Evolutionary conservation across 2,329 filamentous ascomycete genomes (phyloP), one percentile per base, ranked within the genome.

Genomic region (Trichoderma citrinoviride): DNA sequence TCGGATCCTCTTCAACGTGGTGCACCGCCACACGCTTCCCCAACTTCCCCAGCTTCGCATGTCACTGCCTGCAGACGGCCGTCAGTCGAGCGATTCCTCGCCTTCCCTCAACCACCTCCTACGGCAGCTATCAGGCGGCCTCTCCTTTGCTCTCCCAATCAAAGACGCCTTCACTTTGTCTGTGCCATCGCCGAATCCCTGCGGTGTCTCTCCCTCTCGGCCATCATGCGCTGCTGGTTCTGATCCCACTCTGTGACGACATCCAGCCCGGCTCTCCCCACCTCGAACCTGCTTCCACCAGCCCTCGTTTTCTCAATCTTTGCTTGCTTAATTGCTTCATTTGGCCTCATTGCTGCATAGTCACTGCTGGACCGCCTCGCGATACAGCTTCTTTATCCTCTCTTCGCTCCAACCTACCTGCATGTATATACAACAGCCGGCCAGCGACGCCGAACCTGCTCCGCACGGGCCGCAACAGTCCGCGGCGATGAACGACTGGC

Each of bases 241-340:
- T 64, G 52, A 64, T 40, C 23, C 52, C 23, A 50, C 33, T 19
- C 60, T 56, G 61, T 64, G 61, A 64, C 61, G 61, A 64, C 61
- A 56, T 56, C 52, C 29, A 43, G n/a, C 37, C 15, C 21, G 40
- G 15, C 49, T 62, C 40, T 49, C 50, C 61, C 61, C 43, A 47
- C 52, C 21, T 33, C 19, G 25, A 54, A 21, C n/a, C 23, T 15
- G 40, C 44, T 6, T 46, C 49, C 19, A 15, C 14, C 40, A 46
- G 33, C 33, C 19, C 29, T 60, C 29, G 53, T 21, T 40, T 43
- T n/a, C 21, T 12, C 40, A 1, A 56, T 56, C 5, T 12, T n/a
- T 43, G n/a, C 6, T 43, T 61, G 46, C 43, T 44, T 33, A 23
- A 53, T 37, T 12, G 33, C 33, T 14, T 37, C 14, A 3, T 37